Percentiles rank a stretch among this genome's conserved stretches.
Conservation (phyloP, 2,329 filamentous ascomycete genomes). For the Colletotrichum karsti region DNA sequence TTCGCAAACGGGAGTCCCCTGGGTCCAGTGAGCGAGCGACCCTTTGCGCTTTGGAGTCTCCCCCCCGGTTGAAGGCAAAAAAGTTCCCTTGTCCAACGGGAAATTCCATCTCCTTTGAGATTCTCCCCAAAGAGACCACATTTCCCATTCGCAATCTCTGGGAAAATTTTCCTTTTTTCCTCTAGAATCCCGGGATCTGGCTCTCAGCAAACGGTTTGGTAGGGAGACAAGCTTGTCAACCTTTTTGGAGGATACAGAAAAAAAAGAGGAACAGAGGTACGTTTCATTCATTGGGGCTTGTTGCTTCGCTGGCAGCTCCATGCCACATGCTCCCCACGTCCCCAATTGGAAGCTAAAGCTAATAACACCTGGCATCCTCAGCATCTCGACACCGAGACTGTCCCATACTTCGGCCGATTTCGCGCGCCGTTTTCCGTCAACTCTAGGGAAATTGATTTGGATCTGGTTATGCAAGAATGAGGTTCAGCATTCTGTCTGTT, state of each 20-base stretch:
- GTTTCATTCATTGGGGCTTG: background rate
- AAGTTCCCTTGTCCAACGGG: conserved; percentile 23
- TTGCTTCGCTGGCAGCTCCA: conserved; percentile 24
- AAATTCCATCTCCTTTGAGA: conserved; percentile 25
- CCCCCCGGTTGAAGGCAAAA: conserved; percentile 18
- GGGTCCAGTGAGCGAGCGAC: background rate
- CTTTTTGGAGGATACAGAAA: background rate
- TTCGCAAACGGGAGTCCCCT: conserved; percentile 15
- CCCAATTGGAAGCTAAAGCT: conserved; percentile 11
- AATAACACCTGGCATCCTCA: conserved; percentile 27
- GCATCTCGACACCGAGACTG: conserved; percentile 4
- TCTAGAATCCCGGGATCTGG: background rate
- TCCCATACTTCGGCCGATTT: conserved; percentile 2
- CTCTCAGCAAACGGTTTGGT: background rate
- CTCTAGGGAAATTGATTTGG: background rate
- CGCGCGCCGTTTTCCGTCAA: background rate
- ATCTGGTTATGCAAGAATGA: conserved; percentile 68
- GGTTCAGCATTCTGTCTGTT: conserved; percentile 71
- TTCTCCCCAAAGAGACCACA: conserved; percentile 25
- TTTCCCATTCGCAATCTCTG: conserved; percentile 14
- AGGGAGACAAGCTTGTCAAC: background rate
- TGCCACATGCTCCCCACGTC: conserved; percentile 18
- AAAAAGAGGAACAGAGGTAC: conserved; percentile 9
- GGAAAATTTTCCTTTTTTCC: background rate
- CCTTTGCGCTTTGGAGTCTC: conserved; percentile 1